These are phyloP conservation scores for Polygonum maritimum DNA, from an alignment of 148 eudicot species.

Conservation along the genomic window DNA sequence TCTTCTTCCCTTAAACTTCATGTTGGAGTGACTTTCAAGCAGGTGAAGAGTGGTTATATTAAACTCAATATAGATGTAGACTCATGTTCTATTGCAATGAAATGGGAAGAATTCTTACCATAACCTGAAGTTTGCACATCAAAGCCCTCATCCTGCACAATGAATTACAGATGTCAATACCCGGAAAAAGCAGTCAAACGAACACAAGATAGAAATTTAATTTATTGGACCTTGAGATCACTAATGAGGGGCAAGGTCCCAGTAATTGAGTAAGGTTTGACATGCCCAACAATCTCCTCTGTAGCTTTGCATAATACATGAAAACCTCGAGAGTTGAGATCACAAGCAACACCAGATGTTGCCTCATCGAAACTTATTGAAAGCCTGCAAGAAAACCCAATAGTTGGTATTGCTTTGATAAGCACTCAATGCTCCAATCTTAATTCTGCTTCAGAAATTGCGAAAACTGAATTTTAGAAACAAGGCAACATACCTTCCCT, in stretches of 20 bases:
- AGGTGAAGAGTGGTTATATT: neutral
- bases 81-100: neutral
- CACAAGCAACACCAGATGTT: slow-evolving; percentile 78
- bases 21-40: neutral
- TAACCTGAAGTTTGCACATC: slow-evolving; percentile 98
- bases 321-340: slow-evolving; percentile 85
- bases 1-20: neutral
- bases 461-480: neutral
- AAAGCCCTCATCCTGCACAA: slow-evolving; percentile 85
- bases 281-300: slow-evolving; percentile 87
- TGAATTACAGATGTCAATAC: neutral
- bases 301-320: slow-evolving; percentile 94
- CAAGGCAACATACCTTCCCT: slow-evolving; percentile 58
- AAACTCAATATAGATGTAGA: neutral
- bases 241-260: slow-evolving; percentile 93
- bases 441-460: neutral
- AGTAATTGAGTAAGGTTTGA: slow-evolving; percentile 88
- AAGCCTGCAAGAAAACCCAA: slow-evolving; percentile 34
- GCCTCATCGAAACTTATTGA: slow-evolving; percentile 66
- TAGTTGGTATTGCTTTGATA: slow-evolving; percentile 5
- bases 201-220: neutral
- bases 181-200: neutral
- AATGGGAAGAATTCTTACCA: slow-evolving; percentile 31
- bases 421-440: neutral
- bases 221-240: slow-evolving; percentile 58